phyloP scores from a whole-genome alignment of 1,284 basidiomycete genomes.

The Amylostereum areolatum region DNA sequence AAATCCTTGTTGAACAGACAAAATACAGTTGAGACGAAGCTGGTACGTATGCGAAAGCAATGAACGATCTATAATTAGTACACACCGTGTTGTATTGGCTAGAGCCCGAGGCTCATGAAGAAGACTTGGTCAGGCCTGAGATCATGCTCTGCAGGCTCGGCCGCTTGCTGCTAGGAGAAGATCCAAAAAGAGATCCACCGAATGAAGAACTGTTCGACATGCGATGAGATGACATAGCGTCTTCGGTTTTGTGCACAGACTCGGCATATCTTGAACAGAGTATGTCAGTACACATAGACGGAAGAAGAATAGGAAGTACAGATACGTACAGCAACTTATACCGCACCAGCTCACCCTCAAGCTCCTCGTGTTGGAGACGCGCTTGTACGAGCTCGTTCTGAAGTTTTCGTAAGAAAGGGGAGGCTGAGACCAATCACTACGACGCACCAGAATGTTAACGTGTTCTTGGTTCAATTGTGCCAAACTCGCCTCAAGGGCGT shows the following conservation, averaged over 20 bases:
- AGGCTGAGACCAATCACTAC: not conserved
- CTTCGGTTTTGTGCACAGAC: conserved; percentile 80
- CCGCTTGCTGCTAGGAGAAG: conserved; percentile 7
- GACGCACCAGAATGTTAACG: conserved; percentile 62
- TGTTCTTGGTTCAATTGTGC: conserved; percentile 79
- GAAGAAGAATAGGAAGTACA: no score
- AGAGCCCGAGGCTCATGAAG: no score
- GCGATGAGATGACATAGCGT: conserved; percentile 69
- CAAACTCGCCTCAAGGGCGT: conserved; percentile 71
- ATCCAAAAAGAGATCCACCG: not conserved
- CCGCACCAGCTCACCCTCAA: conserved; percentile 85
- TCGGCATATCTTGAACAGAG: conserved; percentile 67
- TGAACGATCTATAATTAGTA: no score
- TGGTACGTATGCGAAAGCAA: no score
- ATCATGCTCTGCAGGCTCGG: conserved; percentile 13
- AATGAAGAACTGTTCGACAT: conserved; percentile 36
- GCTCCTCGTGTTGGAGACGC: conserved; percentile 82
- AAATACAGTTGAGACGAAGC: no score
- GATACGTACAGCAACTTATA: conserved; percentile 88
- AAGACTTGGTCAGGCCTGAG: conserved; percentile 5
- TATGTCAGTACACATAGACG: not conserved
- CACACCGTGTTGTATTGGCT: no score
- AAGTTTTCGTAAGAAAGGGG: conserved; percentile 10
- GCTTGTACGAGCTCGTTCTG: conserved; percentile 88
- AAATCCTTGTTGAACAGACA: no score